Conservation (phyloP, 2,329 filamentous ascomycete genomes). For the Epichloe bromicola region DNA sequence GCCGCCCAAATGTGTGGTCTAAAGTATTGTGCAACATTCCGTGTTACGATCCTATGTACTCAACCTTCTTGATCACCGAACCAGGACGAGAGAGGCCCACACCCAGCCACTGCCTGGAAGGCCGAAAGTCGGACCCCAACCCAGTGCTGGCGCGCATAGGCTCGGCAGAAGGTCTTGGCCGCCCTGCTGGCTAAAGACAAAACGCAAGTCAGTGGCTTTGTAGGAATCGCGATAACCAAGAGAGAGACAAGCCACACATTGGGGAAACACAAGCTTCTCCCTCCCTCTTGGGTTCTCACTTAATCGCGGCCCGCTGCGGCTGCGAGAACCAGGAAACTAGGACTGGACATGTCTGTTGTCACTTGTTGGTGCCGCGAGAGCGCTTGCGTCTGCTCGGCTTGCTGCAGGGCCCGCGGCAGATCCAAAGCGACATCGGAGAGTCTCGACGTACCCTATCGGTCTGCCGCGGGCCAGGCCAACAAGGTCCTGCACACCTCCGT, state of each 20-base stretch:
- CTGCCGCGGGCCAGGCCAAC: constrained; percentile 57
- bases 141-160: constrained; percentile 1
- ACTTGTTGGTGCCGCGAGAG: constrained; percentile 3
- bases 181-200: neutral
- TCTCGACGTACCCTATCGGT: constrained; percentile 62
- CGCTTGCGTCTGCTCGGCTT: constrained; percentile 7
- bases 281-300: neutral
- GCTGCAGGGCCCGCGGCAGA: constrained; percentile 8
- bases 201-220: neutral
- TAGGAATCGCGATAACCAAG: neutral
- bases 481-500: constrained; percentile 69
- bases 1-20: no score
- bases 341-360: neutral
- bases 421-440: constrained; percentile 34
- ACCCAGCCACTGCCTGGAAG: constrained; percentile 3
- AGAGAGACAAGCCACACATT: neutral
- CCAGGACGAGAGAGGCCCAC: neutral
- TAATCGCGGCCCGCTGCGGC: neutral
- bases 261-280: no score
- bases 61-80: neutral
- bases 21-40: no score
- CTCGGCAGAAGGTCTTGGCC: neutral
- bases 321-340: constrained; percentile 1
- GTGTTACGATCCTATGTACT: no score
- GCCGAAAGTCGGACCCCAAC: constrained; percentile 1